Conservation (phyloP, 441 rosid genomes). For the Corymbia citriodora region DNA sequence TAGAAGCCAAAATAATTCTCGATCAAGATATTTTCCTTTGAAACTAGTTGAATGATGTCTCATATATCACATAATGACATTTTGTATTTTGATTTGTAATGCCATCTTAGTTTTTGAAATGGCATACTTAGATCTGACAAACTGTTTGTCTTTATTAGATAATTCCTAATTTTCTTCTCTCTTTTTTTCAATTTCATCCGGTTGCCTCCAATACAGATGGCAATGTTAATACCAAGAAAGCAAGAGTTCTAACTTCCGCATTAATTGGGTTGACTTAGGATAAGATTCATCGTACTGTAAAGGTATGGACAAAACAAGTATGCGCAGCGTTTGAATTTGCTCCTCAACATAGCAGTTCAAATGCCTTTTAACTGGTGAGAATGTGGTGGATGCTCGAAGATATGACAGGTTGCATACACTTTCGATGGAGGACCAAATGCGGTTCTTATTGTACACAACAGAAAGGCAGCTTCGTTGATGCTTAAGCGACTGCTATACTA, state of each 20-base stretch:
- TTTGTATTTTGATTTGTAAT: not conserved
- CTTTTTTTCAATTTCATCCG: not conserved
- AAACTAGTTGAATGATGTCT: not conserved
- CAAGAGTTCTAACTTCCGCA: not conserved
- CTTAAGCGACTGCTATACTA: constrained; percentile 73
- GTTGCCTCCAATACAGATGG: not conserved
- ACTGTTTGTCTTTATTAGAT: not conserved
- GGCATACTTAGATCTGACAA: not conserved
- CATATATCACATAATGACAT: not conserved
- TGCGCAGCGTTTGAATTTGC: not conserved
- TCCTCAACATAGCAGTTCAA: not conserved
- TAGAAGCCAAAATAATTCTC: too few species aligned
- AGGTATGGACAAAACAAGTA: not conserved
- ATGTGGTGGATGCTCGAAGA: constrained; percentile 6
- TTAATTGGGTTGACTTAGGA: not conserved
- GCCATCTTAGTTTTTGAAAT: not conserved
- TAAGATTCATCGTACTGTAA: not conserved
- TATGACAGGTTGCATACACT: constrained; percentile 62
- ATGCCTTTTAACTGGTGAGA: not conserved
- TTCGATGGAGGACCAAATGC: constrained; percentile 90
- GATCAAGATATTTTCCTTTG: too few species aligned
- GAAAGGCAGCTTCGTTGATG: constrained; percentile 65
- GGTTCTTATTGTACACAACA: constrained; percentile 68
- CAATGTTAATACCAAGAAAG: not conserved
- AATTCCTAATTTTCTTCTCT: not conserved